These are phyloP conservation scores for Fraxinus floribunda DNA, from an alignment of 305 asterid genomes.

Conservation along the genomic window DNA sequence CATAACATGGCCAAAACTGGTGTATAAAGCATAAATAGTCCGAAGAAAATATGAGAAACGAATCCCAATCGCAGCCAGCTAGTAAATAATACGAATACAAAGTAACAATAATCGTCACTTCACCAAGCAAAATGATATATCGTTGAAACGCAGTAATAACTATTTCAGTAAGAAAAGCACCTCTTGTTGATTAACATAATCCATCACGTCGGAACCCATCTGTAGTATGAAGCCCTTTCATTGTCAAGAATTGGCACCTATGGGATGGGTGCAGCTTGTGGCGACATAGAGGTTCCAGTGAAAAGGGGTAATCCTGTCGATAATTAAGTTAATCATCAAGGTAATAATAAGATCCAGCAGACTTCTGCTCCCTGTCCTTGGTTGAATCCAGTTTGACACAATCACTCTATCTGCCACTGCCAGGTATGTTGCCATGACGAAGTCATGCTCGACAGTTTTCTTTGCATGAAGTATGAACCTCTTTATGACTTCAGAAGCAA, in stretches of 20 bases:
- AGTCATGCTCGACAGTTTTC: conserved; percentile 56
- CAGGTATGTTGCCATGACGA: too few species aligned
- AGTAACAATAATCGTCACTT: conserved; percentile 3
- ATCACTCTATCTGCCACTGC: too few species aligned
- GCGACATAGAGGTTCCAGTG: conserved; percentile 21
- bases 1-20: conserved; percentile 16
- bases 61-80: conserved; percentile 8
- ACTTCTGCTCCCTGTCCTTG: conserved; percentile 60
- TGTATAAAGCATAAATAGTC: neutral
- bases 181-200: neutral
- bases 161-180: conserved; percentile 9
- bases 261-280: conserved; percentile 16
- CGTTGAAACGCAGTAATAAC: neutral
- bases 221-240: neutral
- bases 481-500: conserved; percentile 62
- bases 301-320: neutral
- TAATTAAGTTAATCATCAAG: conserved; percentile 39
- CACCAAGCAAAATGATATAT: neutral
- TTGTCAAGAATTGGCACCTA: conserved; percentile 11
- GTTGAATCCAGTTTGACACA: conserved; percentile 45
- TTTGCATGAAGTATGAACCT: conserved; percentile 60
- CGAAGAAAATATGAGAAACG: neutral
- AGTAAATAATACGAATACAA: conserved; percentile 18
- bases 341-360: conserved; percentile 58
- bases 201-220: neutral